These are phyloP conservation scores for Juncus inflexus DNA, from an alignment of 176 grass and related monocot species.

Conservation along the genomic window DNA sequence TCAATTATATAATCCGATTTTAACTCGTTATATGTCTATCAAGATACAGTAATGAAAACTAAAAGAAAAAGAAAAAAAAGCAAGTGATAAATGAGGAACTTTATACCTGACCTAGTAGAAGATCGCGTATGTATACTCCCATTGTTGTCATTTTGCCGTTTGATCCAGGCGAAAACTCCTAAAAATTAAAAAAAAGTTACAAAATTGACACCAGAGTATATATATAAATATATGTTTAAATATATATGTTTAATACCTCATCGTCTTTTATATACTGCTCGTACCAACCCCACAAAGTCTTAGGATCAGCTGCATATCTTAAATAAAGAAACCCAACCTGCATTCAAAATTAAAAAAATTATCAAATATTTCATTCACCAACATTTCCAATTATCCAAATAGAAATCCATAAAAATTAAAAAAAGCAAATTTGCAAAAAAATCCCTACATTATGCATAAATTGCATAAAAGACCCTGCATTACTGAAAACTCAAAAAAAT, in stretches of 20 bases:
- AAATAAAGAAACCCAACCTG: slow-evolving; percentile 96
- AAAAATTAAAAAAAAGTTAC: slow-evolving; percentile 29
- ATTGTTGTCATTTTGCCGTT: slow-evolving; percentile 81
- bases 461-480: no score
- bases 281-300: slow-evolving; percentile 86
- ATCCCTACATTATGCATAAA: no score
- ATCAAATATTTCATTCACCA: neutral
- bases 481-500: neutral
- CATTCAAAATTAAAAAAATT: neutral
- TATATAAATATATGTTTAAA: slow-evolving; percentile 17
- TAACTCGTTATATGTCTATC: neutral
- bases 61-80: neutral
- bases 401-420: neutral
- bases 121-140: slow-evolving; percentile 96
- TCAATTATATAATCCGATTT: no score
- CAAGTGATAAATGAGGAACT: neutral
- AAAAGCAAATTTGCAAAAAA: neutral
- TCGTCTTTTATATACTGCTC: slow-evolving; percentile 91
- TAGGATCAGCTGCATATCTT: slow-evolving; percentile 81
- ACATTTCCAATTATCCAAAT: neutral
- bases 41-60: neutral
- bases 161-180: slow-evolving; percentile 93
- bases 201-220: slow-evolving; percentile 11
- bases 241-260: slow-evolving; percentile 51
- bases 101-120: slow-evolving; percentile 90